Evolutionary conservation across 2,329 filamentous ascomycete genomes (phyloP).

Genomic region (Penicillium crustosum): DNA sequence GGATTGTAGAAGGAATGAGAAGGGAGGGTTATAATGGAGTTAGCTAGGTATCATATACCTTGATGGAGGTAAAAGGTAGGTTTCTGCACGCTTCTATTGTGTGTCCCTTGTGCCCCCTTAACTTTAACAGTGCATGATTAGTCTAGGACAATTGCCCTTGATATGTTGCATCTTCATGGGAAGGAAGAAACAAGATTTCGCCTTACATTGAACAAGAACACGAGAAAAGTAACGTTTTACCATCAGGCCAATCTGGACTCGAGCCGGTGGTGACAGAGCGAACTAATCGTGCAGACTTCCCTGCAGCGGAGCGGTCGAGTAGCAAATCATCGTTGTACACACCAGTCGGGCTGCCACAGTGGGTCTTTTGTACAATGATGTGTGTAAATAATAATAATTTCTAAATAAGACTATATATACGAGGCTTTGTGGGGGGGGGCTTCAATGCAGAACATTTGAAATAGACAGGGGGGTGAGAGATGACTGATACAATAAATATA

Average conservation of each 20-base stretch:
- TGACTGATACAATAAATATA: not conserved
- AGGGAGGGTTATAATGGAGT: not conserved
- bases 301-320: constrained; percentile 16
- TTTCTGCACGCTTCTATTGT: not conserved
- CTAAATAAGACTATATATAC: not conserved
- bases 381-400: constrained; percentile 13
- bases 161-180: not conserved
- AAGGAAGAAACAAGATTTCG: not conserved
- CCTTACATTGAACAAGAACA: not conserved
- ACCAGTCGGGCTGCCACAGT: constrained; percentile 22
- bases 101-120: not conserved
- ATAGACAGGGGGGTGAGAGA: not conserved
- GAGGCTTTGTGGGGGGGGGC: not conserved
- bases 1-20: not conserved
- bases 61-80: not conserved
- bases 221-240: not conserved
- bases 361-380: constrained; percentile 22
- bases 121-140: not conserved
- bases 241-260: constrained; percentile 20
- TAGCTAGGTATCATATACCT: not conserved
- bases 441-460: not conserved
- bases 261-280: constrained; percentile 15
- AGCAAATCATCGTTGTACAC: constrained; percentile 31
- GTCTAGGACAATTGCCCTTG: not conserved
- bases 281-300: constrained; percentile 20